Base-by-base conservation (phyloP, 352 stramenopile genomes). In the Pythium periplocum region DNA sequence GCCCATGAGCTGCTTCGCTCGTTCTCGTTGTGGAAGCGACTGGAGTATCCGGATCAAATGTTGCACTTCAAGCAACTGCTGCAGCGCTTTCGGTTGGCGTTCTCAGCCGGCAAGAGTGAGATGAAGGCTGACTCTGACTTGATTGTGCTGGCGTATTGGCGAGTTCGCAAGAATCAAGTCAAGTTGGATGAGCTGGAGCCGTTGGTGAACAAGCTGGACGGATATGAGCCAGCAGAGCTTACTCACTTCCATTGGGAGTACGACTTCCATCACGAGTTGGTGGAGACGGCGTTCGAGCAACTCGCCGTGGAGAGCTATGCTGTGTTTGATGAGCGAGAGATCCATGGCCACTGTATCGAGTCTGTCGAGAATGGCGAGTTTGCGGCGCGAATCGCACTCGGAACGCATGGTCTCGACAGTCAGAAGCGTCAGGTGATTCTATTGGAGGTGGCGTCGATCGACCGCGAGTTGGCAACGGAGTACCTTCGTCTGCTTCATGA, bases 271-370 rank as follows among this genome's bases (percentile, higher is more conserved):
- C 48, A 37, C 7, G 45, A 54, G 2, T 46, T 67, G 4, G 58
- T 59, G 1, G 59, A 71, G 30, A 52, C 53, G 8, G 9, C 67
- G 0, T 67, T 62, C 9, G 63, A 71, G 12, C 54, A 67, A 12
- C 44, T 67, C 26, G 58, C 51, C 0, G 55, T 71, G 35, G 39
- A 42, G 4, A 64, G 39, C 10, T 62, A 62, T 48, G 17, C 17
- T 26, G 17, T 26, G 17, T 26, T 26, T 26, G 17, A 26, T 26
- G 17, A 26, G 17, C 17, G 17, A 26, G 17, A 26, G 17, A 26
- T 26, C 17, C 17, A 26, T 26, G 17, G 17, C 17, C 17, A 26
- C 17, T 26, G 17, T 26, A 26, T 26, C 17, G 17, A 26, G 17
- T 26, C 17, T 26, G 17, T 26, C 17, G 17, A 26, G 17, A 26